Conservation (phyloP, 257 asterid genomes). For the Solanum tarapatanum region DNA sequence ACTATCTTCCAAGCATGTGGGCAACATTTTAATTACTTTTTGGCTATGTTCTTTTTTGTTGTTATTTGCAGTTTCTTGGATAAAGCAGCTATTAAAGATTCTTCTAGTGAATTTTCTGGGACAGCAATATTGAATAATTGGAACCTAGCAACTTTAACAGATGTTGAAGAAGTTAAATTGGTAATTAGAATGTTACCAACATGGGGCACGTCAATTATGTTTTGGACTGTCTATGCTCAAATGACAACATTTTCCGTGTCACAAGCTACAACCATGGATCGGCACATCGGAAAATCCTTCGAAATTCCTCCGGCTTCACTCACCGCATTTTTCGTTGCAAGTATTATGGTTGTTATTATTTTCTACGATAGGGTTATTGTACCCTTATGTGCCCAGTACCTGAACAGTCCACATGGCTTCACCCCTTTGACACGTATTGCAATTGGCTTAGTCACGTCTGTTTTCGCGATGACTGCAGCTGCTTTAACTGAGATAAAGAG, state of each 20-base stretch:
- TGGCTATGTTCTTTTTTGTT: not conserved
- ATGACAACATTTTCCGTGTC: slow-evolving; percentile 82
- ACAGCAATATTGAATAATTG: slow-evolving; percentile 23
- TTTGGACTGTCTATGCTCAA: slow-evolving; percentile 80
- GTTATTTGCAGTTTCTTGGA: slow-evolving; percentile 31
- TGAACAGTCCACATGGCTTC: slow-evolving; percentile 51
- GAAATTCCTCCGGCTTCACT: slow-evolving; percentile 67
- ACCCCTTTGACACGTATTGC: slow-evolving; percentile 62
- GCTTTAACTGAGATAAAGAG: slow-evolving; percentile 48
- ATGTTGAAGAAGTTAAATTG: slow-evolving; percentile 75
- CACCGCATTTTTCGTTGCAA: slow-evolving; percentile 60
- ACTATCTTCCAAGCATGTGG: not conserved
- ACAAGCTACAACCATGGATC: slow-evolving; percentile 72
- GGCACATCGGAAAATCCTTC: slow-evolving; percentile 35
- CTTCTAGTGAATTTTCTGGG: not conserved
- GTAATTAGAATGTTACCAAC: slow-evolving; percentile 69
- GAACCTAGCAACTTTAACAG: slow-evolving; percentile 57
- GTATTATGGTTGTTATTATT: slow-evolving; percentile 51
- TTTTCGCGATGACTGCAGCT: slow-evolving; percentile 48
- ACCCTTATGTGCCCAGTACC: slow-evolving; percentile 19
- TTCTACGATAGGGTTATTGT: slow-evolving; percentile 43
- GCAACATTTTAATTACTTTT: not conserved
- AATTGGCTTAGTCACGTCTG: slow-evolving; percentile 32
- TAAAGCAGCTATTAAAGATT: slow-evolving; percentile 62
- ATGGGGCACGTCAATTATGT: slow-evolving; percentile 79